Evolutionary conservation across 2,329 filamentous ascomycete genomes (phyloP), one percentile per base, ranked within the genome.

Genomic region (Sporothrix brunneoviolacea): DNA sequence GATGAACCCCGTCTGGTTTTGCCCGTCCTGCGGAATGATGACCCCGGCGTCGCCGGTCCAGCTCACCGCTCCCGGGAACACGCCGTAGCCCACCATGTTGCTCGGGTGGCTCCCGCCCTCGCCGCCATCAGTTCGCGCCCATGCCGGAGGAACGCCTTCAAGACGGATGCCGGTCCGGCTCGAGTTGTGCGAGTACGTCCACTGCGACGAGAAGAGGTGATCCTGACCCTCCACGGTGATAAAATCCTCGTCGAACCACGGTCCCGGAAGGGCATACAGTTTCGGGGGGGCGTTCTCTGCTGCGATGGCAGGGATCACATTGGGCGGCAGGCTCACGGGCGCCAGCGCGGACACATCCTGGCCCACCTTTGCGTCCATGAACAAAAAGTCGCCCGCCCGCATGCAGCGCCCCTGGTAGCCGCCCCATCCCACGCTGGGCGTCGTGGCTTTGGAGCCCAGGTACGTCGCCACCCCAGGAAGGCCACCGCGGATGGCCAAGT

Each of bases 321-420:
- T n/a, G n/a, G n/a, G n/a, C n/a, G n/a, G n/a, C n/a, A n/a, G n/a
- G n/a, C n/a, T n/a, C n/a, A n/a, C n/a, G n/a, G n/a, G n/a, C n/a
- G n/a, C n/a, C n/a, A n/a, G n/a, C n/a, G n/a, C n/a, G n/a, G n/a
- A n/a, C n/a, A n/a, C n/a, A n/a, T n/a, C n/a, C n/a, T n/a, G n/a
- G n/a, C n/a, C n/a, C n/a, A n/a, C n/a, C n/a, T n/a, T n/a, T n/a
- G 66, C 67, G 2, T 60, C 60, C 12, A 78, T 68, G 3, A 69
- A 64, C 1, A 82, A 62, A 12, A 79, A 61, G 56, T 81, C 79
- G 2, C 78, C 76, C 3, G 76, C 68, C 3, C 72, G 71, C 28
- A 82, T 66, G 30, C 69, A 66, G 50, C 79, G 67, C 8, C 77
- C 79, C 62, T 82, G 78, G 48, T 79, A 79, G 1, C 78, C 78